Conservation (phyloP, 345 rosid species). For the Linum lewisii region DNA sequence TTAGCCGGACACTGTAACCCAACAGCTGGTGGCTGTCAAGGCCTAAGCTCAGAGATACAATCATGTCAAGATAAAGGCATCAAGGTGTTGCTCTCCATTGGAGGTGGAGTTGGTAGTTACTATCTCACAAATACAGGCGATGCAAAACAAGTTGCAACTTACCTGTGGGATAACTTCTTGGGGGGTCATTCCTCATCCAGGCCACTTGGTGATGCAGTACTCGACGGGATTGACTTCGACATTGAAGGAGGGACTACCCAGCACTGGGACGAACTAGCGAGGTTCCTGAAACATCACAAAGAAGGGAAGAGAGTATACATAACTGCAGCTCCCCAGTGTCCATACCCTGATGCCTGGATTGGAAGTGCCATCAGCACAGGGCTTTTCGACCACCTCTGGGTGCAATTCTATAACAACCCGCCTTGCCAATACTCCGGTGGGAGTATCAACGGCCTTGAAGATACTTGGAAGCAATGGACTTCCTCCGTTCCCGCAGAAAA, state of each 20-base stretch:
- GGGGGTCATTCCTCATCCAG: not conserved
- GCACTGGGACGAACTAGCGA: not conserved
- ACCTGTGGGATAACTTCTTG: not conserved
- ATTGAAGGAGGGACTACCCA: not conserved
- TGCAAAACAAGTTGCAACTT: not conserved
- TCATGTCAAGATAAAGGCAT: not conserved
- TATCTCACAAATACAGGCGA: not conserved
- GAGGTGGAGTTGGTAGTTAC: not conserved
- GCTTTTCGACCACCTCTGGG: not conserved
- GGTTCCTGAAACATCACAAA: not conserved
- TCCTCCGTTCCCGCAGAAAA: not conserved
- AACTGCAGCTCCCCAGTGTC: not conserved
- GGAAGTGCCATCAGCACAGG: not conserved
- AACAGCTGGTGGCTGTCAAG: not conserved
- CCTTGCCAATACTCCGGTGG: not conserved
- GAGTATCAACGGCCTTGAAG: not conserved
- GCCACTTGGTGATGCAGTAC: not conserved
- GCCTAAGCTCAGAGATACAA: not conserved
- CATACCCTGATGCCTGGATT: not conserved
- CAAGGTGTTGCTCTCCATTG: not conserved
- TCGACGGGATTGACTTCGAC: not conserved
- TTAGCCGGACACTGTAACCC: not conserved
- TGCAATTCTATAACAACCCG: not conserved
- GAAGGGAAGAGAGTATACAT: not conserved
- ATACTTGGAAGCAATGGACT: not conserved